Evolutionary conservation across 2,329 filamentous ascomycete species (phyloP), one percentile per base, ranked within the genome.

Genomic region (Didymella sp.): DNA sequence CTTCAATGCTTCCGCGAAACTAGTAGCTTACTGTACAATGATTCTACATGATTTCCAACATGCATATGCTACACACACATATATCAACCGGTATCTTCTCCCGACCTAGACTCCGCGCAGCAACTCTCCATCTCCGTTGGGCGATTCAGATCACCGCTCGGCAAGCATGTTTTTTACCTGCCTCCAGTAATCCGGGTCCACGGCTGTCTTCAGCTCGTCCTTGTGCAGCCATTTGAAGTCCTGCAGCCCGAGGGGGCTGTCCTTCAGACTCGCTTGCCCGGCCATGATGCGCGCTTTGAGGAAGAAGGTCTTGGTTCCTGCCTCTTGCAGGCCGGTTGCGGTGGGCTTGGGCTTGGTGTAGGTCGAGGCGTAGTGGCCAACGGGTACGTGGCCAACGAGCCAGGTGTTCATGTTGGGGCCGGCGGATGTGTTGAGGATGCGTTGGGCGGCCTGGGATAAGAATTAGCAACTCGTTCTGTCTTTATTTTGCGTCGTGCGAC

Each of bases 331-430:
- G 2, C 67, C 69, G 5, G 63, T 54, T 1, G 64, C 35, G 2
- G 55, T 61, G 40, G 56, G 56, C 7, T 53, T 50, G 4, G 63
- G 47, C 28, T 63, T 72, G 76, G 66, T 83, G 82, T 81, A 83
- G 61, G 86, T 79, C 59, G 80, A 80, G 64, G 90, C 82, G 71
- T 90, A 79, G 78, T 97, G 90, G 24, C 93, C 94, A 56, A 97
- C 85, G 11, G 95, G 95, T 56, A 90, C 89, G 69, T 92, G 92
- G 59, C 92, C 94, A 48, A 99, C 90, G 67, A 98, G 86, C 93
- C 95, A 99, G 52, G 92, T 97, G 81, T 98, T 98, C 93, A 99
- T 98, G 83, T 99, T 96, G 59, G 90, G 80, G 56, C 95, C 95
- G 9, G 89, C 92, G 3, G 91, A 82, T 69, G 91, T 84, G 49